phyloP scores from a whole-genome alignment of 2,329 filamentous ascomycete genomes.

The Aspergillus puulaauensis region DNA sequence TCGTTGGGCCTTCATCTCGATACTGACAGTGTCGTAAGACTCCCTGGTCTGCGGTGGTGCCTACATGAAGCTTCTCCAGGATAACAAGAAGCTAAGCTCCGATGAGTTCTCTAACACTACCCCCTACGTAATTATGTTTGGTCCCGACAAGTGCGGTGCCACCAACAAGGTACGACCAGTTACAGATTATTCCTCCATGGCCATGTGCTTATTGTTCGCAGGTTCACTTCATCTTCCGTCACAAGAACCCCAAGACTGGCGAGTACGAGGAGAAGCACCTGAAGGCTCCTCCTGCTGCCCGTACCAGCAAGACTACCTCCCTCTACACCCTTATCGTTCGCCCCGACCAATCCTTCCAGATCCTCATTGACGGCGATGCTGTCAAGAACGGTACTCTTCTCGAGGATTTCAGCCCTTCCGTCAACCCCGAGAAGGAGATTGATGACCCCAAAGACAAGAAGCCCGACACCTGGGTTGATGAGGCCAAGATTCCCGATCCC shows the following conservation, averaged over 20 bases:
- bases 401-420: constrained; percentile 88
- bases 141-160: constrained; percentile 97
- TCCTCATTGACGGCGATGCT: constrained; percentile 86
- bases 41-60: constrained; percentile 97
- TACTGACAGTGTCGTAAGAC: constrained; percentile 53
- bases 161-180: constrained; percentile 81
- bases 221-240: constrained; percentile 95
- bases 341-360: constrained; percentile 91
- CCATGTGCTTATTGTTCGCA: constrained; percentile 29
- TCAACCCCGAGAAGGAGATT: constrained; percentile 94
- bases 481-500: constrained; percentile 85
- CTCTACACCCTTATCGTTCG: constrained; percentile 97
- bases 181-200: not conserved
- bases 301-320: constrained; percentile 86
- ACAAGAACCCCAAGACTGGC: constrained; percentile 99
- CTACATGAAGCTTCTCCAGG: constrained; percentile 97
- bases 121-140: constrained; percentile 99
- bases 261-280: constrained; percentile 99
- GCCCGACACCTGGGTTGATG: constrained; percentile 94
- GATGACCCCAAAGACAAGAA: constrained; percentile 92
- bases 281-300: constrained; percentile 75
- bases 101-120: constrained; percentile 98
- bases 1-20: not conserved
- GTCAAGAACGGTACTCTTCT: constrained; percentile 88
- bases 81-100: constrained; percentile 94